Percentiles rank a stretch among this genome's conserved stretches.
Conservation (phyloP, 768 basidiomycete species). For the Hebeloma cylindrosporum region DNA sequence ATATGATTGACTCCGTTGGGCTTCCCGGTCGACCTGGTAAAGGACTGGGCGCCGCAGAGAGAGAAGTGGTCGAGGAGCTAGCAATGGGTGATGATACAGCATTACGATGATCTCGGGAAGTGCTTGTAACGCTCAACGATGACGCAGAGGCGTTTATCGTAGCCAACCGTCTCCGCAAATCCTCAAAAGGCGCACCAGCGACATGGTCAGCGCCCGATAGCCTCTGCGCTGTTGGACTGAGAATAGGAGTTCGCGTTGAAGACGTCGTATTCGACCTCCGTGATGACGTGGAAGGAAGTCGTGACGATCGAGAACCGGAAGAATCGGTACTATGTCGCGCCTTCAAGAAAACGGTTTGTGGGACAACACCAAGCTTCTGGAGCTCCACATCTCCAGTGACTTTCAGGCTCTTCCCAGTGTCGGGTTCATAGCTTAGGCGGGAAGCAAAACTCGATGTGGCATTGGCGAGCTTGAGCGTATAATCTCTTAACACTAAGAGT, state of each 20-base stretch:
- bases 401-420: constrained; percentile 62
- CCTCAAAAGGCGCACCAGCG: constrained; percentile 67
- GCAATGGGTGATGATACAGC: constrained; percentile 41
- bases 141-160: constrained; percentile 72
- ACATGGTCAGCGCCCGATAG: constrained; percentile 41
- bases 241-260: constrained; percentile 38
- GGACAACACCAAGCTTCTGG: constrained; percentile 85
- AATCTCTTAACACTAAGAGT: constrained; percentile 84
- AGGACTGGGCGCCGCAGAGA: constrained; percentile 27
- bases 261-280: constrained; percentile 37
- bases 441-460: constrained; percentile 75
- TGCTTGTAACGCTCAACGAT: constrained; percentile 49
- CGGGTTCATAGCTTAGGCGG: constrained; percentile 60
- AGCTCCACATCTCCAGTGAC: constrained; percentile 71
- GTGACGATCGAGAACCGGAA: constrained; percentile 38
- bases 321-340: constrained; percentile 46
- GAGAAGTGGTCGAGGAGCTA: constrained; percentile 30
- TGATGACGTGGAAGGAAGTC: constrained; percentile 36
- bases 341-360: constrained; percentile 88
- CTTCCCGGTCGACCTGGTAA: constrained; percentile 63
- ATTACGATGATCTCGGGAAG: constrained; percentile 46
- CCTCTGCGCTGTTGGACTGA: constrained; percentile 53
- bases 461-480: constrained; percentile 80
- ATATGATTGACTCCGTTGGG: constrained; percentile 81
- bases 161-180: constrained; percentile 72